Evolutionary conservation across 345 rosid species (phyloP).

Genomic region (Hypericum androsaemum): DNA sequence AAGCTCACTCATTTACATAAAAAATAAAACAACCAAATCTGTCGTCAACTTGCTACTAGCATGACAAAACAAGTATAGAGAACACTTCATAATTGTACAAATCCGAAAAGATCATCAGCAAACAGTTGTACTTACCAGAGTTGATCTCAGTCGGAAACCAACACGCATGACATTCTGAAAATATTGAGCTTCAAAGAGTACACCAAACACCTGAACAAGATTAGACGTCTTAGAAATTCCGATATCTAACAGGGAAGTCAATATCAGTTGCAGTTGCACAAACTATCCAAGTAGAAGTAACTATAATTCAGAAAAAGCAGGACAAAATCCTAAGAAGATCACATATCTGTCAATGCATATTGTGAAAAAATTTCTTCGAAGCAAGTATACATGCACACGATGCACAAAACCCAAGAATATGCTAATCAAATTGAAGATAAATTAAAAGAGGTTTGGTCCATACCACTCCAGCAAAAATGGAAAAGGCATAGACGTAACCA

Average conservation of each 20-base stretch:
- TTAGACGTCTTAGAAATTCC: conserved; percentile 10
- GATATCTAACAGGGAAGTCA: not conserved
- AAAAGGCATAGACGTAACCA: conserved; percentile 86
- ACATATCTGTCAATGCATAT: too few species aligned
- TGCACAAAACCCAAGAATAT: not conserved
- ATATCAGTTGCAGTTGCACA: too few species aligned
- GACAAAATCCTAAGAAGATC: too few species aligned
- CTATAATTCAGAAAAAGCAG: too few species aligned
- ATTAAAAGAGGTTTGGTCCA: conserved; percentile 7
- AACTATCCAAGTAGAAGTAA: too few species aligned
- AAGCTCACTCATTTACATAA: conserved; percentile 3
- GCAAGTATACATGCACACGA: not conserved
- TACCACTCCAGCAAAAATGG: conserved; percentile 97
- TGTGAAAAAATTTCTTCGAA: too few species aligned
- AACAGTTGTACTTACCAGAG: conserved; percentile 44
- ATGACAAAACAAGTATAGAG: too few species aligned
- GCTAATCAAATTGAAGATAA: not conserved
- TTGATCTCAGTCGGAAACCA: conserved; percentile 84
- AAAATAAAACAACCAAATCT: conserved; percentile 7
- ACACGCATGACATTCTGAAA: conserved; percentile 99
- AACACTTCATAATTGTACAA: too few species aligned
- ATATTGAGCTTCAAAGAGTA: conserved; percentile 90
- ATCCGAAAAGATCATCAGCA: too few species aligned
- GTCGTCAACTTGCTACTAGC: too few species aligned
- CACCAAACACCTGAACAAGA: conserved; percentile 69